Evolutionary conservation across 176 grass and related monocot species (phyloP).

Genomic region (Triticum monococcum): DNA sequence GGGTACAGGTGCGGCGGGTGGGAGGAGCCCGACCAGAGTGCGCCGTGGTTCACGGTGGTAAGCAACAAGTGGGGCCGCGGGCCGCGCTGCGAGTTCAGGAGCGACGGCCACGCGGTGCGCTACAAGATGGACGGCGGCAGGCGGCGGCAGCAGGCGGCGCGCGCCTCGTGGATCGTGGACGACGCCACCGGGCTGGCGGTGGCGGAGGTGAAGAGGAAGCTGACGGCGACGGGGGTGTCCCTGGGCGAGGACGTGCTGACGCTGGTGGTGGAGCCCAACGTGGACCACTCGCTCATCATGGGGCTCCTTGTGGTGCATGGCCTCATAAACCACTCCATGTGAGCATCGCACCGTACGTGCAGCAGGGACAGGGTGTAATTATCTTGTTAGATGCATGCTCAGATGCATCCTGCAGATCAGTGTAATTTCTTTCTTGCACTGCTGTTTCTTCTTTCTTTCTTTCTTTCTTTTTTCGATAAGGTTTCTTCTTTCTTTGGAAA

Average conservation of each 20-base stretch:
- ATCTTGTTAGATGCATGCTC: background rate
- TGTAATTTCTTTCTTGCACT: too few relatives aligned
- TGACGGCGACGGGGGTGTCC: constrained; percentile 51
- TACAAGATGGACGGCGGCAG: constrained; percentile 55
- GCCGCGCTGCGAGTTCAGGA: constrained; percentile 43
- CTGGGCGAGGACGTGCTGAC: constrained; percentile 81
- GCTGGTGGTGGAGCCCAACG: constrained; percentile 67
- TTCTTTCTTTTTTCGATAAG: too few relatives aligned
- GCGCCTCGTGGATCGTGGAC: constrained; percentile 54
- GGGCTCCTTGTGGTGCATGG: constrained; percentile 71
- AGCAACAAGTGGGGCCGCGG: constrained; percentile 32
- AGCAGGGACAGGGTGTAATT: background rate
- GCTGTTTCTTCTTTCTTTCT: background rate
- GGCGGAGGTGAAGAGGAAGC: constrained; percentile 88
- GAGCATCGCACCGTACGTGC: background rate
- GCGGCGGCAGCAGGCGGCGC: constrained; percentile 23
- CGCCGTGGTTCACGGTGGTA: constrained; percentile 64
- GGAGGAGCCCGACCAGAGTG: background rate
- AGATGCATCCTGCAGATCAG: too few relatives aligned
- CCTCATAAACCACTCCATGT: constrained; percentile 54
- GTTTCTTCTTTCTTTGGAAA: background rate
- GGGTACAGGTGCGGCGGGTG: constrained; percentile 37
- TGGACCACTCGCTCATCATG: constrained; percentile 72
- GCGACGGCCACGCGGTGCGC: constrained; percentile 8
- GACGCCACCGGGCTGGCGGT: constrained; percentile 54